Evolutionary conservation across 495 filamentous ascomycete species (phyloP).

Genomic region (Mytilinidion resinicola): DNA sequence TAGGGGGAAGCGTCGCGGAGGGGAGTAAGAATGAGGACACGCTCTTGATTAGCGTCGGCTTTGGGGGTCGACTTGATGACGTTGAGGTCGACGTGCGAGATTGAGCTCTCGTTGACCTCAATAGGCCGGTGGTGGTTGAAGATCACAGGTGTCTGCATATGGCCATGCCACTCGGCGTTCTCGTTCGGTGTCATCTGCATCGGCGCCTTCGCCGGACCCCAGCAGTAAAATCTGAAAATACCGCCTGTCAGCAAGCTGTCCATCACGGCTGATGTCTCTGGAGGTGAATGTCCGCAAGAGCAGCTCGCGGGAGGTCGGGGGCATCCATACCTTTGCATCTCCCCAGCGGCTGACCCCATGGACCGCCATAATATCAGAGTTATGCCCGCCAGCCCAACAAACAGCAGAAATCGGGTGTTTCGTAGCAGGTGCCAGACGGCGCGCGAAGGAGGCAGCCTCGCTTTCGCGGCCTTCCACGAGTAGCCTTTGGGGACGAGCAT

Average conservation of each 20-base stretch:
- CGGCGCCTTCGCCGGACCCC: slow-evolving; percentile 83
- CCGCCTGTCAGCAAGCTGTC: slow-evolving; percentile 11
- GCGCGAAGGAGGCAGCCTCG: slow-evolving; percentile 74
- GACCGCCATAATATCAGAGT: slow-evolving; percentile 87
- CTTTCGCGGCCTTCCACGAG: slow-evolving; percentile 84
- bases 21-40: slow-evolving; percentile 91
- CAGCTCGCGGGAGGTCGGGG: neutral
- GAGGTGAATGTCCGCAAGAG: neutral
- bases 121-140: slow-evolving; percentile 92
- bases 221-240: slow-evolving; percentile 82
- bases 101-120: slow-evolving; percentile 72
- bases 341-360: slow-evolving; percentile 69
- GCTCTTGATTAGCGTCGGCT: slow-evolving; percentile 71
- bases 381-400: slow-evolving; percentile 63
- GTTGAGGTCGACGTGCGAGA: slow-evolving; percentile 77
- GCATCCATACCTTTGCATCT: slow-evolving; percentile 78
- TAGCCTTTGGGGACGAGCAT: slow-evolving; percentile 85
- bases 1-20: slow-evolving; percentile 80
- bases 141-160: slow-evolving; percentile 83
- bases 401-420: slow-evolving; percentile 71
- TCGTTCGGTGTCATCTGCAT: slow-evolving; percentile 92
- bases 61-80: slow-evolving; percentile 72
- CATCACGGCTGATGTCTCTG: neutral
- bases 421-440: slow-evolving; percentile 71
- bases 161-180: slow-evolving; percentile 78